A percentile compares a stretch with the other conserved stretches of the same genome.
Conservation (phyloP, 768 basidiomycete genomes). For the Trametes cinnabarina region DNA sequence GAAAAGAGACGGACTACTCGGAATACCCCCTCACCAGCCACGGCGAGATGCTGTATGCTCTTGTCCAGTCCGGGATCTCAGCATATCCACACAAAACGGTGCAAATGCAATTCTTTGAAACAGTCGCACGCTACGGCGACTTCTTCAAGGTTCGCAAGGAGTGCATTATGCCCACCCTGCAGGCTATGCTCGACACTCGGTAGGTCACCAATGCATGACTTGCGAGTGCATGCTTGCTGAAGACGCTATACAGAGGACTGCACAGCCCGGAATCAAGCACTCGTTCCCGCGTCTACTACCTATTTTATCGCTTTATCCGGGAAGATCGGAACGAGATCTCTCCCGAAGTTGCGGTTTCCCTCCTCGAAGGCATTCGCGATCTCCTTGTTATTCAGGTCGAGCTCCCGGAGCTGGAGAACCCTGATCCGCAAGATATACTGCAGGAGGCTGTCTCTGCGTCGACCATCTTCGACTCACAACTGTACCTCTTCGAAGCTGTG, state of each 20-base stretch:
- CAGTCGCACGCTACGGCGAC: conserved; percentile 86
- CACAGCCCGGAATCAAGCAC: conserved; percentile 72
- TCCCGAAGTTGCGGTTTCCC: conserved; percentile 60
- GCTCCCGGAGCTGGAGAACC: conserved; percentile 73
- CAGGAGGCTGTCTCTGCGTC: conserved; percentile 77
- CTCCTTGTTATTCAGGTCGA: conserved; percentile 72
- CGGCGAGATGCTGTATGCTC: conserved; percentile 83
- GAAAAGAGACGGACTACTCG: conserved; percentile 68
- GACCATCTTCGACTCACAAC: conserved; percentile 78
- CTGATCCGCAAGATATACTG: conserved; percentile 66
- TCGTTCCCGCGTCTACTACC: conserved; percentile 82
- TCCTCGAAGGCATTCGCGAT: conserved; percentile 76
- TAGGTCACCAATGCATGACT: conserved; percentile 37
- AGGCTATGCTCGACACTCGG: conserved; percentile 85
- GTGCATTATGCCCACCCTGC: conserved; percentile 81
- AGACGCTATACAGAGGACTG: conserved; percentile 58
- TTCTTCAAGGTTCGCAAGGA: conserved; percentile 95
- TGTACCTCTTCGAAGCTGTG: conserved; percentile 91
- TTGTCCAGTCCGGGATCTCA: conserved; percentile 81
- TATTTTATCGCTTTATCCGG: conserved; percentile 90
- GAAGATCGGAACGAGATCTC: conserved; percentile 79
- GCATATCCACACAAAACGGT: conserved; percentile 83
- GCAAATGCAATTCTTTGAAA: conserved; percentile 89
- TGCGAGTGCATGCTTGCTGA: background rate
- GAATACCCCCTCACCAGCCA: conserved; percentile 84